Evolutionary conservation across 2,329 filamentous ascomycete species (phyloP), one percentile per base, ranked within the genome.

Genomic region (Phialocephala sp.): DNA sequence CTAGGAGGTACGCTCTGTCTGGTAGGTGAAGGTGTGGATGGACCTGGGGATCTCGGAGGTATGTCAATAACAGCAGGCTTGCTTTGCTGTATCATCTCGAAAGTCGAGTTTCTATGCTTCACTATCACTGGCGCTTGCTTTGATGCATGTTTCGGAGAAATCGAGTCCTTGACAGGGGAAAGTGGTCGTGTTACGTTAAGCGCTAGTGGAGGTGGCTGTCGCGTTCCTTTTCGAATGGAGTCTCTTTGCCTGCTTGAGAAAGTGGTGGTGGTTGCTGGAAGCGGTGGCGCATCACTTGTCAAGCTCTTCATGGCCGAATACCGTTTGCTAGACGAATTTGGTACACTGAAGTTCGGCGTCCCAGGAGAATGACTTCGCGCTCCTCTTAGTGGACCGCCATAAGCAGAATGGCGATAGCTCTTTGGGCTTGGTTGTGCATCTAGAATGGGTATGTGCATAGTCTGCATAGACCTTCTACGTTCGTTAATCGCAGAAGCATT

Each of bases 291-390:
- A 3, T 60, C 43, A 20, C 63, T 36, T 14, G 37, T 54, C 11
- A 68, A 57, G 18, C 39, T 65, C 35, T 63, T 71, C 15, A 64
- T 60, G 14, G 68, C 59, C 15, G 66, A 71, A 52, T 66, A 74
- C 20, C 71, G 66, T 56, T 71, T 73, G 39, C 60, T 72, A 18
- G 72, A 74, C 4, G 71, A 68, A 43, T 68, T 70, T 47, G 75
- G 74, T 0, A 74, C 67, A 63, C 74, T 76, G 45, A 76, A 76
- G 59, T 76, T 76, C 32, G 73, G 68, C n/a, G 68, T 65, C 1
- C 66, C 58, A 43, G 71, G 65, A 9, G 71, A 72, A 35, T 64
- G 62, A 18, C 36, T 60, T 55, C 62, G 63, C 4, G 59, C 35
- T 22, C 62, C 57, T 24, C 64, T 55, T 5, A 59, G 41, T 22